phyloP scores from a whole-genome alignment of 306 rosid genomes.

The Canavalia gladiata region DNA sequence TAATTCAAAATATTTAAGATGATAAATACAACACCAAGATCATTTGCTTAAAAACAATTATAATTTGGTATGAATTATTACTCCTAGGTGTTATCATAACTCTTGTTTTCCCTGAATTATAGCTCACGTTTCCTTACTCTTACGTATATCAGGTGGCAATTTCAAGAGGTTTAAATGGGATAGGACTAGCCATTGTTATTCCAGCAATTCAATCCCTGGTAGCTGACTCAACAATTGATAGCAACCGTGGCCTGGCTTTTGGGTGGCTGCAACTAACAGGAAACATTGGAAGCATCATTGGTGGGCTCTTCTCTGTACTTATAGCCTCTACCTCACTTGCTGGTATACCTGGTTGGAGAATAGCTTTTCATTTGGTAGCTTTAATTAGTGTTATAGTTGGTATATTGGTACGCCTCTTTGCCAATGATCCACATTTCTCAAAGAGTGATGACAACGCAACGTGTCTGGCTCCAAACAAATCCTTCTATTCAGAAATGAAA shows the following conservation, averaged over 20 bases:
- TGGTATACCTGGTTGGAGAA: slow-evolving; percentile 94
- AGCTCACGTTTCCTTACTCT: background rate
- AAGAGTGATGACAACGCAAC: slow-evolving; percentile 37
- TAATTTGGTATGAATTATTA: background rate
- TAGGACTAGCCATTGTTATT: slow-evolving; percentile 84
- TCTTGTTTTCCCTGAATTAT: background rate
- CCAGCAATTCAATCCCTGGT: slow-evolving; percentile 87
- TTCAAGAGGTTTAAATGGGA: slow-evolving; percentile 91
- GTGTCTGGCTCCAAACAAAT: slow-evolving; percentile 41
- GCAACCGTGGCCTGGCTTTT: slow-evolving; percentile 81
- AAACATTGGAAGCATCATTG: slow-evolving; percentile 76
- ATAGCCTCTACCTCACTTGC: slow-evolving; percentile 71
- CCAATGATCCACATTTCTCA: slow-evolving; percentile 73
- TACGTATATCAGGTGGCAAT: slow-evolving; percentile 68
- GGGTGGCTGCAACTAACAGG: slow-evolving; percentile 83
- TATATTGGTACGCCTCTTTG: slow-evolving; percentile 64
- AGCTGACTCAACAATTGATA: slow-evolving; percentile 83
- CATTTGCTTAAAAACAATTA: background rate
- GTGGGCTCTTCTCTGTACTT: slow-evolving; percentile 74
- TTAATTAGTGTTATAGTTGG: slow-evolving; percentile 79
- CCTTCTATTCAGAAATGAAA: slow-evolving; percentile 60
- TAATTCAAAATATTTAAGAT: background rate
- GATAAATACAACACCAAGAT: background rate
- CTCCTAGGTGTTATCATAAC: background rate
- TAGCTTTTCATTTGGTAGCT: slow-evolving; percentile 81